Percentiles rank a stretch among this genome's conserved stretches.
Conservation (phyloP, 2,329 filamentous ascomycete genomes). For the Fusarium vanettenii region DNA sequence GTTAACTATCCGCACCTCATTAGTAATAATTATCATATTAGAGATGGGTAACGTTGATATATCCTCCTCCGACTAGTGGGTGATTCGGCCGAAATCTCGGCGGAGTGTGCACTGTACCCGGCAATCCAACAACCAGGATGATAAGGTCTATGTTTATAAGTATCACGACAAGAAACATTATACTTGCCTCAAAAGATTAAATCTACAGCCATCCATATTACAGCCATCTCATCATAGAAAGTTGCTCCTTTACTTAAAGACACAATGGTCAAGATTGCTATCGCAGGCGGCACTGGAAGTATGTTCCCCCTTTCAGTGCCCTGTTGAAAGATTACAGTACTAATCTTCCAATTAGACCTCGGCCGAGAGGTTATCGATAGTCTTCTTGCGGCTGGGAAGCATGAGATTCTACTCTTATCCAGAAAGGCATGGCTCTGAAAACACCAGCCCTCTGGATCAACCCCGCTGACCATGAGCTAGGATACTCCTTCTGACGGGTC, state of each 20-base stretch:
- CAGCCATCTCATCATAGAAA: not conserved
- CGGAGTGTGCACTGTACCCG: not conserved
- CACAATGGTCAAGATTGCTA: constrained; percentile 40
- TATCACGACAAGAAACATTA: not conserved
- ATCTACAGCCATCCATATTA: not conserved
- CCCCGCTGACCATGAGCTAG: constrained; percentile 28
- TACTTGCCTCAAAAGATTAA: not conserved
- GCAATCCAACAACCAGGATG: not conserved
- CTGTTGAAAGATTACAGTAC: not conserved
- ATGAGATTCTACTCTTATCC: constrained; percentile 62
- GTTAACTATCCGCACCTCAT: not conserved
- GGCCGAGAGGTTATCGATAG: constrained; percentile 63
- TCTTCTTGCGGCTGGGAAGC: constrained; percentile 58
- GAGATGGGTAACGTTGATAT: not conserved
- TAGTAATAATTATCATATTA: not conserved
- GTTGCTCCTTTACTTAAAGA: not conserved
- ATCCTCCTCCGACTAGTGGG: not conserved
- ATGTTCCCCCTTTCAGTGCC: not conserved
- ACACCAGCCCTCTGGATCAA: not conserved
- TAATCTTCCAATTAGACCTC: constrained; percentile 54
- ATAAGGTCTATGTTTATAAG: not conserved
- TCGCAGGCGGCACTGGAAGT: constrained; percentile 40
- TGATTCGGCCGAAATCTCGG: not conserved
- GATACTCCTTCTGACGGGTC: not conserved
- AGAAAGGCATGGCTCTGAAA: constrained; percentile 47